A percentile compares a stretch with the other conserved stretches of the same genome.
Evolutionary conservation across 257 asterid species (phyloP).

Genomic region (Solanum corneliomulleri): DNA sequence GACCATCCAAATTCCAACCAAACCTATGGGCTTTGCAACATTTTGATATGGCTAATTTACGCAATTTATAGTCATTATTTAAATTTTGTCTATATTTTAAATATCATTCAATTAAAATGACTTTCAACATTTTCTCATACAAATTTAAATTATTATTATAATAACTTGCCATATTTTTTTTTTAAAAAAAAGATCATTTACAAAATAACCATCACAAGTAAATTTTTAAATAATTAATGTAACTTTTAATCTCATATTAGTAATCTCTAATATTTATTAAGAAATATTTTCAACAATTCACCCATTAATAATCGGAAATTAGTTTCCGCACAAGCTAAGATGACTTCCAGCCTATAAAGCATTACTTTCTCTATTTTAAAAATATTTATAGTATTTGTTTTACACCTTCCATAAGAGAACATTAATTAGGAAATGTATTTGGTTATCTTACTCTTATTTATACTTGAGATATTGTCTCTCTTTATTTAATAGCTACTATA

Average conservation of each 20-base stretch:
- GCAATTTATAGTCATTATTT: neutral
- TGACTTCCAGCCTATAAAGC: neutral
- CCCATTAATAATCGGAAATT: neutral
- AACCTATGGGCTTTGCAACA: neutral
- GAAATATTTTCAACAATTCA: neutral
- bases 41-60: neutral
- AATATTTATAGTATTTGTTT: neutral
- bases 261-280: neutral
- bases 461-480: neutral
- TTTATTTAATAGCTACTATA: neutral
- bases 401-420: neutral
- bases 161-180: too few species aligned
- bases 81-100: too few species aligned
- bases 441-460: neutral
- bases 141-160: neutral
- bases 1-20: neutral
- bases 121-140: neutral
- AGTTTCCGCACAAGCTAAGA: neutral
- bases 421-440: neutral
- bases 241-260: neutral
- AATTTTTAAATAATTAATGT: neutral
- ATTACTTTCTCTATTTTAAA: neutral
- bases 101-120: too few species aligned
- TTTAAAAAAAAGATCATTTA: neutral
- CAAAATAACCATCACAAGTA: neutral